phyloP scores from a whole-genome alignment of 495 filamentous ascomycete genomes.

The Beverwykella pulmonaria region DNA sequence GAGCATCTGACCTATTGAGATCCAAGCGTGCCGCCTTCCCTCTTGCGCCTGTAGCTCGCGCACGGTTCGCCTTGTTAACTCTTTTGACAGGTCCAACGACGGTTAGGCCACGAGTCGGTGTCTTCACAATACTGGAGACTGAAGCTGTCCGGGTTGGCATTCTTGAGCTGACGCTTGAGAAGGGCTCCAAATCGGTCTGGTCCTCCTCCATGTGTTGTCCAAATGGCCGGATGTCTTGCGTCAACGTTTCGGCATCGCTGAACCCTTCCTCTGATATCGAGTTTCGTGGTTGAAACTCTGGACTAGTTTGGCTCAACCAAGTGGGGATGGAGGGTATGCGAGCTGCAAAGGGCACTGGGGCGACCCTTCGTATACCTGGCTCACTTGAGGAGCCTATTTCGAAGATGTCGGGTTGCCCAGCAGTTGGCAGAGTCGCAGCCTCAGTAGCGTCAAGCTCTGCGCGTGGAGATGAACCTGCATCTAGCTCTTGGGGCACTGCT shows the following conservation, averaged over 20 bases:
- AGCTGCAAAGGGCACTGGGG: neutral
- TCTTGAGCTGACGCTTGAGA: constrained; percentile 15
- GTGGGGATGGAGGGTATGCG: constrained; percentile 6
- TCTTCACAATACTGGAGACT: constrained; percentile 34
- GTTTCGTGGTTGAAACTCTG: neutral
- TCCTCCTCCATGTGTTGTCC: constrained; percentile 23
- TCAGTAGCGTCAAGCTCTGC: constrained; percentile 5
- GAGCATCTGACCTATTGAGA: constrained; percentile 31
- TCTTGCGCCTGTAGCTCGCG: neutral
- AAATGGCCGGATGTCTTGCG: constrained; percentile 14
- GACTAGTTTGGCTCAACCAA: constrained; percentile 7
- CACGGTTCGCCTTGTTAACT: constrained; percentile 14
- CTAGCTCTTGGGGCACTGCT: constrained; percentile 25
- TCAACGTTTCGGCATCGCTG: constrained; percentile 36
- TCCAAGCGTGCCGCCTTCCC: neutral
- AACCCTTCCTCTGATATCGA: constrained; percentile 31
- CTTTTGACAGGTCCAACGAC: constrained; percentile 32
- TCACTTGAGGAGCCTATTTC: constrained; percentile 32
- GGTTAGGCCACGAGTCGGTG: constrained; percentile 35
- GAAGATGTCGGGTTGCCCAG: constrained; percentile 6
- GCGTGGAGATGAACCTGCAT: constrained; percentile 5
- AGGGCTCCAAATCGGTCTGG: constrained; percentile 29
- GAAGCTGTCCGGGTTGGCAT: constrained; percentile 23
- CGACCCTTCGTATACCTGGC: constrained; percentile 13
- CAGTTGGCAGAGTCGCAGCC: neutral